phyloP scores from a whole-genome alignment of 108 stramenopile species.

The Skeletonema menzelii region DNA sequence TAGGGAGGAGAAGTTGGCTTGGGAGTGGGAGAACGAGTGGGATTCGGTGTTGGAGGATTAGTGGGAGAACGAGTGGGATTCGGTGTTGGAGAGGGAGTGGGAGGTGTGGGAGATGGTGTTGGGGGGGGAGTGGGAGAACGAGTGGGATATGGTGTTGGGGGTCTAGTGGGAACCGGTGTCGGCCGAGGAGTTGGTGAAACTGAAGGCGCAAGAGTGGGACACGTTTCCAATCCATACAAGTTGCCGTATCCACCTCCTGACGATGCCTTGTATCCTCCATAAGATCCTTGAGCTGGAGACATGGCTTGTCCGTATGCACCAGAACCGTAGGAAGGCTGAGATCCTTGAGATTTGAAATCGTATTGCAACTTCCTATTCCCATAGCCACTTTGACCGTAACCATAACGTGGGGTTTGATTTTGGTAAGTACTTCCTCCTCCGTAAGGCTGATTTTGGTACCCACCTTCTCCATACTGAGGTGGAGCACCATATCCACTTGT shows the following conservation, averaged over 20 bases:
- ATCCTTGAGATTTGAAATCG: neutral
- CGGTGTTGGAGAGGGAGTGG: neutral
- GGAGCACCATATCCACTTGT: neutral
- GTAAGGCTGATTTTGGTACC: no score
- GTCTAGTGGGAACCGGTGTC: no score
- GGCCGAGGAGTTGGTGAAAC: no score
- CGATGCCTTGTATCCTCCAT: neutral
- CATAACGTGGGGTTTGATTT: neutral
- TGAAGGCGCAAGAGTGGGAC: neutral
- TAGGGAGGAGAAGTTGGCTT: neutral
- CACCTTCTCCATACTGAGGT: neutral
- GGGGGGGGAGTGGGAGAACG: no score
- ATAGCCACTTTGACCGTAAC: neutral
- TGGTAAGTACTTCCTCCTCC: no score
- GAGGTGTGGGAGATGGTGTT: neutral
- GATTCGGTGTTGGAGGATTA: no score
- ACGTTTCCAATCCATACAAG: neutral
- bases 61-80: neutral
- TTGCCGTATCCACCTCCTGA: neutral
- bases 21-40: neutral
- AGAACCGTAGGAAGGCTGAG: neutral
- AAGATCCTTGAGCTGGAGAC: neutral
- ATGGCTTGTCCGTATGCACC: neutral
- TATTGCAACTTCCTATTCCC: neutral
- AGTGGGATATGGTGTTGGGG: no score